Evolutionary conservation across 208 protist species (phyloP).

Genomic region (Crithidia bombi): DNA sequence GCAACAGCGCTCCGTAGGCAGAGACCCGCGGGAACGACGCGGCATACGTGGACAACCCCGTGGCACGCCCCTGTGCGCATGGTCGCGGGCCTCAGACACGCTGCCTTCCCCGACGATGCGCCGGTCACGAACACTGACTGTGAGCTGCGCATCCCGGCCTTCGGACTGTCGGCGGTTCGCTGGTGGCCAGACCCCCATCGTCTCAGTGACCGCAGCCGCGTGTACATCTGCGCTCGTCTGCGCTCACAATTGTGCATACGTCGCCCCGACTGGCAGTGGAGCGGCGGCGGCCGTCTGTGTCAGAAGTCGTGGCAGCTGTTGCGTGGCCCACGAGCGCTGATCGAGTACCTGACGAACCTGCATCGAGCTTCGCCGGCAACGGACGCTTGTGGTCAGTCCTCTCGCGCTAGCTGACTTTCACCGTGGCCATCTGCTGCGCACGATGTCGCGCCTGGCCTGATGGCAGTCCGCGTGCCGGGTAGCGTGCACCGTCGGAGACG

Average conservation of each 20-base stretch:
- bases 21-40: not conserved
- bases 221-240: not conserved
- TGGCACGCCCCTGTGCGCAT: not conserved
- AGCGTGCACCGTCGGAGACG: not conserved
- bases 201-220: not conserved
- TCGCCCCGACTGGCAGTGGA: slow-evolving; percentile 6
- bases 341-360: not conserved
- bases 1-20: slow-evolving; percentile 5
- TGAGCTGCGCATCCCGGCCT: not conserved
- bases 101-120: not conserved
- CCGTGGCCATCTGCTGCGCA: too few relatives aligned
- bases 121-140: not conserved
- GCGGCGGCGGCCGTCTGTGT: not conserved
- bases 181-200: not conserved
- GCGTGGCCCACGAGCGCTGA: not conserved
- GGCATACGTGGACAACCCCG: not conserved
- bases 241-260: slow-evolving; percentile 20
- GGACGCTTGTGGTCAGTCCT: slow-evolving; percentile 12
- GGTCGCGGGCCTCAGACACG: not conserved
- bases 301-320: not conserved
- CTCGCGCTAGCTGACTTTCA: not conserved
- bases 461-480: not conserved
- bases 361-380: not conserved
- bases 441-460: too few relatives aligned
- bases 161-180: not conserved